Conservation (phyloP, 768 basidiomycete genomes). For the Termitomyces sp. region DNA sequence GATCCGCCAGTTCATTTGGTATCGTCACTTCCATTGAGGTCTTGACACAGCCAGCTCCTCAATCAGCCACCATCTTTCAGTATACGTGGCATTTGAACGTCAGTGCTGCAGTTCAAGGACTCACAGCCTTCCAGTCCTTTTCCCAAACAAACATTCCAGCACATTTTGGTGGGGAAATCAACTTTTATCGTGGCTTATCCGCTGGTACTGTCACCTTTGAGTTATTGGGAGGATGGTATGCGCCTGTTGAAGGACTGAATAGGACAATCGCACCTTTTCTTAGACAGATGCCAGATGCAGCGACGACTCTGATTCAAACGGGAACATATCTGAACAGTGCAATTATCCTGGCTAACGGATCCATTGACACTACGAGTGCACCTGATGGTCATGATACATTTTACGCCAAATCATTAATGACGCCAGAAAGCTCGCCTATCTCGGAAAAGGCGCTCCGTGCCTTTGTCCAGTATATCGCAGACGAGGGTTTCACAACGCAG, state of each 20-base stretch:
- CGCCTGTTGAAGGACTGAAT: neutral
- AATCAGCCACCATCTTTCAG: conserved; percentile 14
- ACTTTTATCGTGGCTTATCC: conserved; percentile 22
- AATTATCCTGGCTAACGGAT: neutral
- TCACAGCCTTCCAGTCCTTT: conserved; percentile 30
- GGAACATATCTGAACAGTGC: neutral
- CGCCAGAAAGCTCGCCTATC: conserved; percentile 24
- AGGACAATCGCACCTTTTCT: neutral
- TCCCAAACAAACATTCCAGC: conserved; percentile 25
- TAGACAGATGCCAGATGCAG: neutral
- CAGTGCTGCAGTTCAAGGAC: conserved; percentile 22
- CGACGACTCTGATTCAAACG: neutral
- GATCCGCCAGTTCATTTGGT: conserved; percentile 15
- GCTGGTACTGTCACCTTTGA: conserved; percentile 23
- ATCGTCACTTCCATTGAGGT: conserved; percentile 14
- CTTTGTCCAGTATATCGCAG: conserved; percentile 11
- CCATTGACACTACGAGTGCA: conserved; percentile 14
- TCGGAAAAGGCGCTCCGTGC: conserved; percentile 22
- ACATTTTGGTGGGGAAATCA: conserved; percentile 29
- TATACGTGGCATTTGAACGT: conserved; percentile 33
- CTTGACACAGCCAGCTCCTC: conserved; percentile 14
- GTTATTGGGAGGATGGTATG: conserved; percentile 23
- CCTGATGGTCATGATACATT: conserved; percentile 24
- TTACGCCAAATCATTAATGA: conserved; percentile 28
- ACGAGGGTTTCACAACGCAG: conserved; percentile 23